Conservation (phyloP, 805 yeast species). For the Saccharomycopsis fibuligera region DNA sequence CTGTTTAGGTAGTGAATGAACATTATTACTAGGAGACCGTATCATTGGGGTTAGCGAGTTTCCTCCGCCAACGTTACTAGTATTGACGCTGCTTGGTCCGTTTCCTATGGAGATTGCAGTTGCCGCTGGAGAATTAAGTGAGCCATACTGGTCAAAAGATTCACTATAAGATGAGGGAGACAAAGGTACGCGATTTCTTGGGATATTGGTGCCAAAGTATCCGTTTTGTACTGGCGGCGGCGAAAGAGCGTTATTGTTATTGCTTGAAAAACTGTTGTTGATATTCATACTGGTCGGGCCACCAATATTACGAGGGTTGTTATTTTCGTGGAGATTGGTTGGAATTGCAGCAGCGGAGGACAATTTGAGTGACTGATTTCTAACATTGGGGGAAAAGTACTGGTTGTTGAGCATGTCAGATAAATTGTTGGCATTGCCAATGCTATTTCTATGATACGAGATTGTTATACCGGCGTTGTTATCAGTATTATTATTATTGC, state of each 20-base stretch:
- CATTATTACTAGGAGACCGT: constrained; percentile 13
- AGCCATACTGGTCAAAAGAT: constrained; percentile 15
- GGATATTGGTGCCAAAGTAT: too few species aligned
- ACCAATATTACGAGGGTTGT: too few species aligned
- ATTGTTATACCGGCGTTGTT: too few species aligned
- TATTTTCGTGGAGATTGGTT: too few species aligned
- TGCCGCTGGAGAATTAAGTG: constrained; percentile 17
- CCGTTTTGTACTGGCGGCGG: constrained; percentile 1
- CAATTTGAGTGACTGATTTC: too few species aligned
- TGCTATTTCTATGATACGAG: too few species aligned
- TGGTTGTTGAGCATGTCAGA: constrained; percentile 13
- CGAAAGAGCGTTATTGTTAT: constrained; percentile 3
- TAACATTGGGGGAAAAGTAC: constrained; percentile 15
- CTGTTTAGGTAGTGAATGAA: constrained; percentile 25
- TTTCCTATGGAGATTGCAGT: constrained; percentile 11
- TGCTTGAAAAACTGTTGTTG: too few species aligned
- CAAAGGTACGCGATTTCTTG: too few species aligned
- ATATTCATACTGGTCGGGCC: neutral
- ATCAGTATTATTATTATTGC: neutral
- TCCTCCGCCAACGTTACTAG: constrained; percentile 8
- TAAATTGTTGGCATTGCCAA: too few species aligned
- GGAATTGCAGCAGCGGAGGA: too few species aligned
- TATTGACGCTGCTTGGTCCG: neutral
- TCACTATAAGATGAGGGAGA: constrained; percentile 19
- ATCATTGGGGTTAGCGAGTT: constrained; percentile 11